These are phyloP conservation scores for Hibiscus mutabilis DNA, from an alignment of 345 rosid genomes.

Conservation along the genomic window DNA sequence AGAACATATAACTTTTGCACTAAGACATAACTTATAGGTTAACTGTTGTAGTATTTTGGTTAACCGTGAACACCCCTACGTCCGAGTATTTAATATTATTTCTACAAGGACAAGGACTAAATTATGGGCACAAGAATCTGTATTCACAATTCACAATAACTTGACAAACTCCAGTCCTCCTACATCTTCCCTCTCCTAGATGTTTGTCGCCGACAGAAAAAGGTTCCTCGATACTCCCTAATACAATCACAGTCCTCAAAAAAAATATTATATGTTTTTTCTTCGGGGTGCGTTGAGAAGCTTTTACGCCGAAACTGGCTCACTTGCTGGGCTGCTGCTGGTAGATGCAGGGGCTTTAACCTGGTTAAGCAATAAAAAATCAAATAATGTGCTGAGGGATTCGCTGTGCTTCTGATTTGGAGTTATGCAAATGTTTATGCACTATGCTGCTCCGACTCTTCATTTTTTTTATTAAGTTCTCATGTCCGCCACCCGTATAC, in stretches of 20 bases:
- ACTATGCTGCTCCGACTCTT: neutral
- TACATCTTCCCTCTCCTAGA: neutral
- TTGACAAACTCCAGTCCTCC: neutral
- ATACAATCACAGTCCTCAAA: constrained; percentile 37
- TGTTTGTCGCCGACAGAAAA: constrained; percentile 6
- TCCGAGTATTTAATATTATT: neutral
- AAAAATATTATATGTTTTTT: constrained; percentile 8
- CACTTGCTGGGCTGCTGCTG: constrained; percentile 42
- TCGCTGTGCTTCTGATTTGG: neutral
- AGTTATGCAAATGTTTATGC: neutral
- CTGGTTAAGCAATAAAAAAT: constrained; percentile 27
- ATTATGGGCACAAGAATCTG: neutral
- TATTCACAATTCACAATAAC: neutral
- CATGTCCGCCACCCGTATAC: neutral
- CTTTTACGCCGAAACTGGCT: constrained; percentile 53
- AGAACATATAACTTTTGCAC: too few species aligned
- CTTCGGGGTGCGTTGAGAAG: constrained; percentile 10
- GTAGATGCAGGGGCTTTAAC: constrained; percentile 34
- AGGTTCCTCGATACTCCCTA: constrained; percentile 26
- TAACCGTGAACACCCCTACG: too few species aligned
- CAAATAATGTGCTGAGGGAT: neutral
- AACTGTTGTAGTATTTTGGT: too few species aligned
- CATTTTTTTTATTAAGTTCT: neutral
- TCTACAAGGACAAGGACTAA: neutral
- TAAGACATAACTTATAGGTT: too few species aligned